These are phyloP conservation scores for Pythium angustatum DNA, from an alignment of 352 stramenopile genomes.

Conservation along the genomic window DNA sequence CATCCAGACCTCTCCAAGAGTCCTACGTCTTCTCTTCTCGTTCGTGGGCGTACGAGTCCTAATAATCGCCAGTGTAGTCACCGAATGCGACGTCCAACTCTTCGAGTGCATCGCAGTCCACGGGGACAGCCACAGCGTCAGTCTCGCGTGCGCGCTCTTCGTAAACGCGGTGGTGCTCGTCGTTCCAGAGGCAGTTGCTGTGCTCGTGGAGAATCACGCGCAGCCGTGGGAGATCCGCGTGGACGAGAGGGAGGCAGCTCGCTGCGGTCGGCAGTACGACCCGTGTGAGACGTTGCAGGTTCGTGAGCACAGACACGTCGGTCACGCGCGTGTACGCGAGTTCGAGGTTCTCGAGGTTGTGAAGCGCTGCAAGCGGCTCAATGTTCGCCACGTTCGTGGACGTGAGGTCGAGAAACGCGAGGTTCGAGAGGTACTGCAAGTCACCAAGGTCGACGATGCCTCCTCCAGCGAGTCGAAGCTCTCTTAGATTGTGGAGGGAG, in stretches of 20 bases:
- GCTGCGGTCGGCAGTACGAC: conserved; percentile 11
- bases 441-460: conserved; percentile 13
- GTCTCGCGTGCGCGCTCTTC: background rate
- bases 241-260: conserved; percentile 16
- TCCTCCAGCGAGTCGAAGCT: conserved; percentile 8
- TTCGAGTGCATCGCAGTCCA: conserved; percentile 3
- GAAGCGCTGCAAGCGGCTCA: background rate
- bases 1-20: no score
- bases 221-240: conserved; percentile 6
- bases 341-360: conserved; percentile 4
- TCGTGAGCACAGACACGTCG: conserved; percentile 9
- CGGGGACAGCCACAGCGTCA: background rate
- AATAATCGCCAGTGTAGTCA: conserved; percentile 23
- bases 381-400: conserved; percentile 13
- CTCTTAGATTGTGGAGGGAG: conserved; percentile 6
- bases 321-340: conserved; percentile 15
- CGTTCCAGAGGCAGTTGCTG: conserved; percentile 18
- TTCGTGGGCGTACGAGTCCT: background rate
- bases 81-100: conserved; percentile 18
- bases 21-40: background rate
- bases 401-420: conserved; percentile 16
- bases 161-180: background rate
- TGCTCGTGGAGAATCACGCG: conserved; percentile 22
- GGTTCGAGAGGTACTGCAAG: conserved; percentile 5
- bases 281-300: conserved; percentile 1